Percentiles rank a stretch among this genome's conserved stretches.
phyloP scores from a whole-genome alignment of 2,329 filamentous ascomycete species.

The Fusarium falciforme region DNA sequence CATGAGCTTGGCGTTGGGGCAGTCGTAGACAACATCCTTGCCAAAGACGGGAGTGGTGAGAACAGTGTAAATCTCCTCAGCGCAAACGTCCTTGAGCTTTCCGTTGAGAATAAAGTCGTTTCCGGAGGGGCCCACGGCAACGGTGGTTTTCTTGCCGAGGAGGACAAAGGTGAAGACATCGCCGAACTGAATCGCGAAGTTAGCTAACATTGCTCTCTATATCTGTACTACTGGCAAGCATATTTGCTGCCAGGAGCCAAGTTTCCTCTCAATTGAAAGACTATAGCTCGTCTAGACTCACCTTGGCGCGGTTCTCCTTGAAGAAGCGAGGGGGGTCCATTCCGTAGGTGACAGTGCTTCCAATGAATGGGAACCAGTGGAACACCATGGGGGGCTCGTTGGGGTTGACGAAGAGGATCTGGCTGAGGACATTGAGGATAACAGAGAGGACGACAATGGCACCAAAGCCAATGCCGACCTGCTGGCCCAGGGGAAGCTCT shows the following conservation, averaged over 20 bases:
- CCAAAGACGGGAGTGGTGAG: slow-evolving; percentile 81
- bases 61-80: slow-evolving; percentile 89
- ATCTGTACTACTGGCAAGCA: neutral
- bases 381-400: slow-evolving; percentile 86
- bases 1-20: slow-evolving; percentile 92
- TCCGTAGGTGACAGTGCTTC: slow-evolving; percentile 92
- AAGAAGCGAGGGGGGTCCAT: slow-evolving; percentile 96
- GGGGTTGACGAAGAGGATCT: slow-evolving; percentile 83
- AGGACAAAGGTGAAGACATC: slow-evolving; percentile 92
- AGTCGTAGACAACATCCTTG: slow-evolving; percentile 89
- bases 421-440: slow-evolving; percentile 81
- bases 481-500: slow-evolving; percentile 59
- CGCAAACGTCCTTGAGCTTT: slow-evolving; percentile 89
- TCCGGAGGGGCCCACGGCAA: slow-evolving; percentile 82
- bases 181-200: slow-evolving; percentile 70
- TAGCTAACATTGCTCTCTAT: slow-evolving; percentile 12
- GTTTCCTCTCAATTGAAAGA: neutral
- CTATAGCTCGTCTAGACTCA: slow-evolving; percentile 50
- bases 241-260: neutral
- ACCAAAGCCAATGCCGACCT: slow-evolving; percentile 58
- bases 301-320: slow-evolving; percentile 79
- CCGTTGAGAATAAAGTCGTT: slow-evolving; percentile 95
- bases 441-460: slow-evolving; percentile 67
- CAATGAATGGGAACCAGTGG: slow-evolving; percentile 84
- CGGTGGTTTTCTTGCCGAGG: slow-evolving; percentile 89